Conservation (phyloP, 257 asterid genomes). For the Solanum peruvianum region DNA sequence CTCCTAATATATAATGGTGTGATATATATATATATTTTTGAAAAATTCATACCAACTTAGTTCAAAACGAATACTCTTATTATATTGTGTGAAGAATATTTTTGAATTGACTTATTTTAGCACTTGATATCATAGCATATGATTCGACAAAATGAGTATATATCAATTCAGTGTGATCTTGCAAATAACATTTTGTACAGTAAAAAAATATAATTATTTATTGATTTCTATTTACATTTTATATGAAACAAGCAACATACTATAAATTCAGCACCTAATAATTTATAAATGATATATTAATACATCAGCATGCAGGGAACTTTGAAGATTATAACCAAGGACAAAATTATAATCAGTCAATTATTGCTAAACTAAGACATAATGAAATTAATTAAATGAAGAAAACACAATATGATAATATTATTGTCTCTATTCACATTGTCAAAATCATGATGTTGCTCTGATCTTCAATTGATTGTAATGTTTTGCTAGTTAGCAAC, state of each 20-base stretch:
- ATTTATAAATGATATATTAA: not conserved
- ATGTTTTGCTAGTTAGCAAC: not conserved
- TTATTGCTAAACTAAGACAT: not conserved
- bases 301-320: not conserved
- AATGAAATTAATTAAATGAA: not conserved
- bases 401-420: not conserved
- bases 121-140: not conserved
- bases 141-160: not conserved
- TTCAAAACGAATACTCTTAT: not conserved
- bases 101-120: not conserved
- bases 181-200: no score
- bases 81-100: not conserved
- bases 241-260: not conserved
- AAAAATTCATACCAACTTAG: not conserved
- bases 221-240: accelerated
- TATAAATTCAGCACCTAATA: not conserved
- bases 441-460: not conserved
- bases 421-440: not conserved
- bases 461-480: not conserved
- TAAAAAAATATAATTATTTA: no score
- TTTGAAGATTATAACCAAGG: not conserved
- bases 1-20: not conserved
- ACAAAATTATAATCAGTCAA: not conserved
- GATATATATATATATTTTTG: not conserved
- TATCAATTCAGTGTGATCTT: no score